phyloP scores from a whole-genome alignment of 2,329 filamentous ascomycete species.

The Sclerotinia subarctica region DNA sequence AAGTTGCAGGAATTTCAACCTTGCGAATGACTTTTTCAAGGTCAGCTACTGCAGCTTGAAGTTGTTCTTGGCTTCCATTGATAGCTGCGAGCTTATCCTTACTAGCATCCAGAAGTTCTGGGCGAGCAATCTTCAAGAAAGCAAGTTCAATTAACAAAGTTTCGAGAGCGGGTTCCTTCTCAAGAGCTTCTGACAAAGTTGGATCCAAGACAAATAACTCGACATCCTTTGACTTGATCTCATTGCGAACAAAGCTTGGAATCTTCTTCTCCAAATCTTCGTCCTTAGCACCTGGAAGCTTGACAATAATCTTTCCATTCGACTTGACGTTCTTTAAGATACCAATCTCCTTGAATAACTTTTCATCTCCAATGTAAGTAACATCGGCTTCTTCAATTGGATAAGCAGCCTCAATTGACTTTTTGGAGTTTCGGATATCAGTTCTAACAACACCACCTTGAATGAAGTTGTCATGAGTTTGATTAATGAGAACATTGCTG shows the following conservation, averaged over 20 bases:
- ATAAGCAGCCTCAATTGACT: slow-evolving; percentile 81
- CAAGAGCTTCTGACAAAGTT: slow-evolving; percentile 62
- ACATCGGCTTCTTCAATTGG: slow-evolving; percentile 76
- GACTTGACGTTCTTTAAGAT: slow-evolving; percentile 67
- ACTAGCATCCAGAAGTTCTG: slow-evolving; percentile 59
- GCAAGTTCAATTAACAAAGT: slow-evolving; percentile 72
- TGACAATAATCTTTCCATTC: slow-evolving; percentile 71
- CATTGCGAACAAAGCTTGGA: slow-evolving; percentile 65
- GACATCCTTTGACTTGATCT: slow-evolving; percentile 65
- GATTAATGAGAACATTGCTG: slow-evolving; percentile 60
- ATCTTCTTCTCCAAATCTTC: slow-evolving; percentile 89
- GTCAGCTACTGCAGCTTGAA: slow-evolving; percentile 60
- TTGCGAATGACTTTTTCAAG: slow-evolving; percentile 68
- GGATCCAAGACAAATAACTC: slow-evolving; percentile 75
- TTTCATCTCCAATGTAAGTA: slow-evolving; percentile 73
- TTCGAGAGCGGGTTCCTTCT: slow-evolving; percentile 59
- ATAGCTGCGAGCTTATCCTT: slow-evolving; percentile 64
- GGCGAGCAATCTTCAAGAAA: slow-evolving; percentile 75
- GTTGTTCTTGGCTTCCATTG: slow-evolving; percentile 49
- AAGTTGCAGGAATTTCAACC: slow-evolving; percentile 74
- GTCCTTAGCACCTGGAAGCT: slow-evolving; percentile 74
- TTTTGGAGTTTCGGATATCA: slow-evolving; percentile 80
- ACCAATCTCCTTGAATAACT: slow-evolving; percentile 75
- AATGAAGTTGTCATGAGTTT: slow-evolving; percentile 60
- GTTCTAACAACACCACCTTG: slow-evolving; percentile 79